Conservation (phyloP, 2,329 filamentous ascomycete species). For the Penicillium capsulatum region DNA sequence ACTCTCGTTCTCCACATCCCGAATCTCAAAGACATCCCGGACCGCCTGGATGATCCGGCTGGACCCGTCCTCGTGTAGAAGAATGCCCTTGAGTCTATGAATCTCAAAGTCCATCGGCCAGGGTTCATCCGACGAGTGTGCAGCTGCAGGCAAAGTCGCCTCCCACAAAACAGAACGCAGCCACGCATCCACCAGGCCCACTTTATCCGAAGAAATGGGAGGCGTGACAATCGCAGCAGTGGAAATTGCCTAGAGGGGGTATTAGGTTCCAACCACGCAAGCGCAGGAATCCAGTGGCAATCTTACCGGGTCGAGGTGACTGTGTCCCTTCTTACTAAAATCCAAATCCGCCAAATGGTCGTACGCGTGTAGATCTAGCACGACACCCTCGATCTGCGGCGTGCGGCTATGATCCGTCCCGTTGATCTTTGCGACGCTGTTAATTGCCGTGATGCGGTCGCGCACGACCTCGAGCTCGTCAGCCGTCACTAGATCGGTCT, state of each 20-base stretch:
- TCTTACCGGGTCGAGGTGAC: slow-evolving; percentile 79
- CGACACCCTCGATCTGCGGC: slow-evolving; percentile 74
- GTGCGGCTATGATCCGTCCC: slow-evolving; percentile 76
- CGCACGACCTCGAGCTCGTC: slow-evolving; percentile 66
- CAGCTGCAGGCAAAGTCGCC: slow-evolving; percentile 27
- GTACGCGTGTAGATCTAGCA: slow-evolving; percentile 90
- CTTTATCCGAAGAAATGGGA: slow-evolving; percentile 52
- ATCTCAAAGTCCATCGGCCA: slow-evolving; percentile 61
- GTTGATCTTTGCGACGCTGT: slow-evolving; percentile 79
- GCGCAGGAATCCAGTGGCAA: slow-evolving; percentile 4
- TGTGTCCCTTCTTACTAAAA: slow-evolving; percentile 72
- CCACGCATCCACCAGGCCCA: slow-evolving; percentile 71
- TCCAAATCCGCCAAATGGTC: slow-evolving; percentile 73
- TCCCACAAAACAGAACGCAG: slow-evolving; percentile 84
- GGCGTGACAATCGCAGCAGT: slow-evolving; percentile 71
- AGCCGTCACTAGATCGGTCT: slow-evolving; percentile 73
- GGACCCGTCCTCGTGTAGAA: slow-evolving; percentile 61
- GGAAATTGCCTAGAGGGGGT: slow-evolving; percentile 66
- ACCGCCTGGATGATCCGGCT: slow-evolving; percentile 85
- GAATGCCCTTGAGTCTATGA: slow-evolving; percentile 78
- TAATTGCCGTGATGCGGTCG: slow-evolving; percentile 75
- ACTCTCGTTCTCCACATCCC: slow-evolving; percentile 50
- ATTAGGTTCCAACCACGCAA: neutral
- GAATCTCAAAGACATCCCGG: slow-evolving; percentile 86
- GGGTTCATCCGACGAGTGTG: slow-evolving; percentile 14